These are phyloP conservation scores for Globisporangium canariense DNA, from an alignment of 352 stramenopile species.

Conservation along the genomic window DNA sequence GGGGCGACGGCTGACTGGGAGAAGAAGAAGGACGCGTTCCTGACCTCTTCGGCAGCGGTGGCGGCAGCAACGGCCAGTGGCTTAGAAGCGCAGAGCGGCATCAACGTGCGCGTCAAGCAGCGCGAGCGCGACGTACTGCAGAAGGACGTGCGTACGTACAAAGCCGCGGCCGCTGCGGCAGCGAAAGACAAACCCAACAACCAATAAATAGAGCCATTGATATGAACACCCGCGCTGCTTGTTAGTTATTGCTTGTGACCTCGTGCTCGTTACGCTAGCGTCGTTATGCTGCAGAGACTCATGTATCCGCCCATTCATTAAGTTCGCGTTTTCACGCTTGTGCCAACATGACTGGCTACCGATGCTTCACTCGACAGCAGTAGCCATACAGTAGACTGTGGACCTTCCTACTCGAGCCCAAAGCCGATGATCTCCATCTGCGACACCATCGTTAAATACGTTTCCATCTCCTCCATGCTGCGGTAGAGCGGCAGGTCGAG, in stretches of 20 bases:
- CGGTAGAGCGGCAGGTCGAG: constrained; percentile 74
- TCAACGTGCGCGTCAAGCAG: constrained; percentile 44
- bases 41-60: constrained; percentile 7
- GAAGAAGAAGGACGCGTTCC: constrained; percentile 35
- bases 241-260: constrained; percentile 11
- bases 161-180: constrained; percentile 23
- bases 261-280: not conserved
- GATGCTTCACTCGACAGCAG: constrained; percentile 3
- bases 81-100: constrained; percentile 30
- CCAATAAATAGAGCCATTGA: not conserved
- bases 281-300: no score
- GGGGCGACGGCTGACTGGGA: constrained; percentile 20
- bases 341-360: not conserved
- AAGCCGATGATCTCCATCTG: constrained; percentile 83
- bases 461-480: constrained; percentile 65
- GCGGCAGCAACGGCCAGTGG: not conserved
- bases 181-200: constrained; percentile 3
- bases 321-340: no score
- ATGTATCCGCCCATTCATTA: no score
- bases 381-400: not conserved
- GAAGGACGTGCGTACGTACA: constrained; percentile 41
- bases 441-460: constrained; percentile 71
- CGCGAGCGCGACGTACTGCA: constrained; percentile 46
- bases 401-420: constrained; percentile 51
- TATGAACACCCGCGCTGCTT: constrained; percentile 1